Evolutionary conservation across 768 basidiomycete species (phyloP), one percentile per base, ranked within the genome.

Genomic region (Auriculariales sp.): DNA sequence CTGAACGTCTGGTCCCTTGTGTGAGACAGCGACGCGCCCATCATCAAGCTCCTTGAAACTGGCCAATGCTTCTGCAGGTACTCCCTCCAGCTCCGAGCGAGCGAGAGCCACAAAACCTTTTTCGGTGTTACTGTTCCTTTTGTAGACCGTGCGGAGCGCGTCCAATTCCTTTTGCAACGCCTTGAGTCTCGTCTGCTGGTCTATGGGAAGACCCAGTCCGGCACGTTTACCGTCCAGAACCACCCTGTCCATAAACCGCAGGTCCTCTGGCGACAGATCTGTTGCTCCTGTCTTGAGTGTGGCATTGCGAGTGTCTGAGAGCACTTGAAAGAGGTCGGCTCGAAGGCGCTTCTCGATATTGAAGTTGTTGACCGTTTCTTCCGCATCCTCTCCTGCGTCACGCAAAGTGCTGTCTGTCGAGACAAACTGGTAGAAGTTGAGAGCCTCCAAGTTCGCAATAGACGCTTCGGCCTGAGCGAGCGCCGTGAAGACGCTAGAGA

Each of bases 341-440:
- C 88, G 78, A 83, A 90, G 88, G 12, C 79, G 81, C 1, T 75
- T 69, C 58, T 91, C 84, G 48, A 90, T 83, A 25, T 68, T 68
- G 55, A 77, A 89, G 55, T 87, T 78, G 49, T 81, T 77, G n/a
- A 79, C 65, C 28, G 77, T 67, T n/a, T 74, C 71, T 60, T 90
- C 84, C 2, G 83, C 81, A 33, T 75, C 73, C 49, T 78, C 85
- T 3, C 84, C 81, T 1, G 86, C 84, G 59, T 91, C 88, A 1
- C 89, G 77, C n/a, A 92, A 72, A 34, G 72, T 77, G 60, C 87
- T 81, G 50, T 71, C 68, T 1, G 78, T 68, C 22, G 85, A 83
- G 25, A 91, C 86, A 55, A 88, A 83, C 61, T 88, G 83, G 58
- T 89, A 84, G 64, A 93, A 92, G 0, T 70, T 65, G 19, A 87